Evolutionary conservation across 2,329 filamentous ascomycete species (phyloP), one percentile per base, ranked within the genome.

Genomic region (Penicillium sp.): DNA sequence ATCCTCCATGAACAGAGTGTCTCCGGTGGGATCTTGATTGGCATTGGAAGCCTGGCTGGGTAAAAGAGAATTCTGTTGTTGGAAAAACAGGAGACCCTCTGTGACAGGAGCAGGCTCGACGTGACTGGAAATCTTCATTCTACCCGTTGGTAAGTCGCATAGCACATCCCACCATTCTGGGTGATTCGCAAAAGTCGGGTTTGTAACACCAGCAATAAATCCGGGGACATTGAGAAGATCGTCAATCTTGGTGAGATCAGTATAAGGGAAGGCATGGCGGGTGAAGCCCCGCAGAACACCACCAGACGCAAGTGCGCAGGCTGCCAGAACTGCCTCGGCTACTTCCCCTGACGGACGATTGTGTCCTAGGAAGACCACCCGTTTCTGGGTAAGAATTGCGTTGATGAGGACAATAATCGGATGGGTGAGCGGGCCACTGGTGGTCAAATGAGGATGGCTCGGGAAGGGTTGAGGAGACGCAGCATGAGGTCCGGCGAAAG

Each of bases 161-260:
- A 99, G 82, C 10, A 99, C 78, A 75, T 99, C 95, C 95, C 95
- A 99, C 95, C 95, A 99, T 72, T 97, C 93, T 0, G 90, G 91
- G 69, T 98, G 93, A 69, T 92, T 87, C 60, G 93, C 92, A 72
- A 99, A 99, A 0, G 92, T 93, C 6, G 95, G 95, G 71, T 99
- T 99, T 1, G 93, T 99, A 42, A 99, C 95, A 56, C 95, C 95
- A 3, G 95, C 95, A 67, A 99, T 96, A 75, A 99, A 99, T 2
- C 95, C 95, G 7, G 95, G 93, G 0, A 99, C 95, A 68, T 96
- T 93, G 48, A 99, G 83, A 11, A 99, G 83, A 72, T 98, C 95
- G 65, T 99, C 95, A 58, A 99, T 93, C 77, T 99, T 99, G 62
- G 92, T 97, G 44, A 99, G 82, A 77, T 99, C 95, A 1, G 95